Conservation (phyloP, 169 alveolate genomes). For the Sarcocystis neurona region DNA sequence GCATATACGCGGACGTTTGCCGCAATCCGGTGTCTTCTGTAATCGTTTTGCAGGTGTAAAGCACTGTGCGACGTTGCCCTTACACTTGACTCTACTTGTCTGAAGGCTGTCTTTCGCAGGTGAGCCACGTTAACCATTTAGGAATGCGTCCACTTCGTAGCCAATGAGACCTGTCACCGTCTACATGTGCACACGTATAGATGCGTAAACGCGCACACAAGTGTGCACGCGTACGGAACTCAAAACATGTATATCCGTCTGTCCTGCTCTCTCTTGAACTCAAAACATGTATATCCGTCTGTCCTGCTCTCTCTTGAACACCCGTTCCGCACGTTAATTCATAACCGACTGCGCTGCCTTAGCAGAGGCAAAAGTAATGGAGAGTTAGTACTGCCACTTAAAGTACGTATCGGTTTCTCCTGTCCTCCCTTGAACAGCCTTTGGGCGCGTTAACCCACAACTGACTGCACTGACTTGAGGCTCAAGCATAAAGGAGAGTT, state of each 20-base stretch:
- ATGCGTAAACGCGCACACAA: no score
- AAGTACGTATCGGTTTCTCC: no score
- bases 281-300: neutral
- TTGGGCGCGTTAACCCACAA: no score
- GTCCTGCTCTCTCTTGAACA: no score
- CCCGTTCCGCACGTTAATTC: no score
- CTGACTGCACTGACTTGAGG: no score
- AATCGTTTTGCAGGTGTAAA: neutral
- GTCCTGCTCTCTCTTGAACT: neutral
- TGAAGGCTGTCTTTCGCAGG: conserved; percentile 21
- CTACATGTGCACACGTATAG: neutral
- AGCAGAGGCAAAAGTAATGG: no score
- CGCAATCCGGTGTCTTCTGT: neutral
- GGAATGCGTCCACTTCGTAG: neutral
- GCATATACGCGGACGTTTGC: neutral
- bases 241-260: neutral
- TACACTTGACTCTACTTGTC: neutral
- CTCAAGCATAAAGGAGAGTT: no score
- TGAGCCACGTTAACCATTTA: neutral
- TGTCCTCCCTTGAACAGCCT: no score
- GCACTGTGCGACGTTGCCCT: conserved; percentile 30
- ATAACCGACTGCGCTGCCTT: no score
- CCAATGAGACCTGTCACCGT: neutral
- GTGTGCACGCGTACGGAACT: neutral
- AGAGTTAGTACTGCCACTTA: no score